Base-by-base conservation (phyloP, 495 filamentous ascomycete species). In the Opeltia flavorubescens region DNA sequence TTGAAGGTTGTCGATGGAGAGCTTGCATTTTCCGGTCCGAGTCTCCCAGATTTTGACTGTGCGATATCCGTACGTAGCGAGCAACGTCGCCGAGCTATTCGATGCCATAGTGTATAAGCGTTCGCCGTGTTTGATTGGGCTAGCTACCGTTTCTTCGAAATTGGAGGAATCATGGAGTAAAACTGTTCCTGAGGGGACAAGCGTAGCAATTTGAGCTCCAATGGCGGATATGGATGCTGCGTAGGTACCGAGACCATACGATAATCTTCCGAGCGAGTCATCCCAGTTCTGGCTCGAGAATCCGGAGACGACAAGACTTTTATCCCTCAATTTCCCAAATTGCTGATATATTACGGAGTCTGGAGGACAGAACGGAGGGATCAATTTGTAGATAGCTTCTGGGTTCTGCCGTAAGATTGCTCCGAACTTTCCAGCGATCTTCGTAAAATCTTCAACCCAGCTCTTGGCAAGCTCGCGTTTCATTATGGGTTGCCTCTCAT, bases 401-500 rank as follows among this genome's bases (percentile, higher is more conserved):
- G 65, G 64, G 15, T 56, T 47, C 12, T 17, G 12, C 7, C 30
- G n/a, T 4, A 69, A 47, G 26, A 47, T 43, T 3, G 6, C 41
- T 12, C 63, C 58, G 49, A 67, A 69, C 43, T 63, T 67, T 1
- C 61, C 59, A 17, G 58, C 49, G 4, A 69, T 42, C 40, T 62
- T 61, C 4, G 59, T 47, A 4, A 70, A 38, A 39, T 71, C 67
- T n/a, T 44, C 54, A 2, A 60, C 54, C 68, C 68, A 70, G 5
- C 46, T 41, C 29, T 59, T n/a, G n/a, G n/a, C n/a, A n/a, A n/a
- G n/a, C n/a, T n/a, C n/a, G n/a, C n/a, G n/a, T n/a, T n/a, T n/a
- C n/a, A n/a, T n/a, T n/a, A n/a, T n/a, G n/a, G n/a, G n/a, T n/a
- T n/a, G n/a, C n/a, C n/a, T n/a, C n/a, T n/a, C n/a, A n/a, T n/a